phyloP scores from a whole-genome alignment of 2,329 filamentous ascomycete species.

The Trichoderma citrinoviride region DNA sequence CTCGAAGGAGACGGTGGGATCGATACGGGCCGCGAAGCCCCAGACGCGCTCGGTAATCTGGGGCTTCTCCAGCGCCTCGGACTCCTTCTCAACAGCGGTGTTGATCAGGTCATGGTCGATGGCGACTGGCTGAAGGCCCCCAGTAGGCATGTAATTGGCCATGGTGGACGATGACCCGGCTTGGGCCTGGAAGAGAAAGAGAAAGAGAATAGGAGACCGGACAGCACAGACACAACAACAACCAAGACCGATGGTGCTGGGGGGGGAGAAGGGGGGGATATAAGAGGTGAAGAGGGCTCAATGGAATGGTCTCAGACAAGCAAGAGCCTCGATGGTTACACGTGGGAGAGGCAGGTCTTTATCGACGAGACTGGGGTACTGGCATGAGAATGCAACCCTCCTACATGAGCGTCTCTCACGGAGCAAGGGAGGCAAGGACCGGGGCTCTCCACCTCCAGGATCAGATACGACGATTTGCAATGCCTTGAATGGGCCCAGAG shows the following conservation, averaged over 20 bases:
- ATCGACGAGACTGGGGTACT: slow-evolving; percentile 14
- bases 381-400: slow-evolving; percentile 16
- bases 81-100: background rate
- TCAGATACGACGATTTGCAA: slow-evolving; percentile 2
- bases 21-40: slow-evolving; percentile 14
- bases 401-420: background rate
- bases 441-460: slow-evolving; percentile 3
- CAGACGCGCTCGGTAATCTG: slow-evolving; percentile 15
- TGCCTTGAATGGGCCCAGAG: background rate
- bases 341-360: slow-evolving; percentile 17
- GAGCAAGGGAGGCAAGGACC: background rate
- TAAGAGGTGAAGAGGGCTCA: background rate
- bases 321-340: background rate
- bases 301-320: background rate
- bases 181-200: background rate
- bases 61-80: slow-evolving; percentile 12
- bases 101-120: slow-evolving; percentile 9
- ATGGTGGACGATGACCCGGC: background rate
- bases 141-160: slow-evolving; percentile 1
- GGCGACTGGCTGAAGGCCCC: slow-evolving; percentile 7
- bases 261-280: background rate
- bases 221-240: slow-evolving; percentile 10
- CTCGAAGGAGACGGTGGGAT: slow-evolving; percentile 15
- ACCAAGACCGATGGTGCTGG: background rate
- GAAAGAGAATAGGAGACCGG: background rate